Evolutionary conservation across 345 rosid species (phyloP), one percentile per base, ranked within the genome.

Genomic region (Linum trigynum): DNA sequence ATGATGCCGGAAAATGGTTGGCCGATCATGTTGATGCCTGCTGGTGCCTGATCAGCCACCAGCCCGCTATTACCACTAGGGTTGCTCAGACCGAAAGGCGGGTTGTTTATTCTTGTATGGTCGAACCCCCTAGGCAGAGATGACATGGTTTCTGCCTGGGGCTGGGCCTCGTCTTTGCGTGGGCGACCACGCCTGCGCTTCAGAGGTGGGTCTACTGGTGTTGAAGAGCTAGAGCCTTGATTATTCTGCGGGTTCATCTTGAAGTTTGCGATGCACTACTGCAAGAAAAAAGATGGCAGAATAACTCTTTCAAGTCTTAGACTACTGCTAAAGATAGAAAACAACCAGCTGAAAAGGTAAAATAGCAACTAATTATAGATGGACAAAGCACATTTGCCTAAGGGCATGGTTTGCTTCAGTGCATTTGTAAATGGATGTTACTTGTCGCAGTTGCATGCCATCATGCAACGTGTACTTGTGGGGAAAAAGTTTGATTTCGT

Each of bases 181-280:
- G 91, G 89, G 59, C 85, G 86, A 23, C 86, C 91, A 62, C 89
- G 82, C 48, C 80, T 86, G 48, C 87, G 75, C 66, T 75, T 86
- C 58, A 62, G 59, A 43, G 81, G 75, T 51, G 69, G 57, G n/a
- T 78, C 77, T 67, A 72, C 65, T 63, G 79, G 74, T 50, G 82
- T 66, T 70, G 67, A 62, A 50, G 85, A 63, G 64, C 56, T 55
- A 32, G 61, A 37, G 59, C 71, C 77, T 68, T 64, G 76, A 61
- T 43, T 23, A 23, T 23, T 57, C 61, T 70, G 73, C 56, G 72
- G 81, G 65, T 67, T 76, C 88, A 86, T 82, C 63, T 55, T 67
- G 55, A 62, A 62, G 38, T 65, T n/a, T 45, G 6, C 35, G 32
- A 57, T 39, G 68, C 41, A 1, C 39, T 70, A 57, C 50, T 39